Conservation (phyloP, 305 asterid genomes). For the Petunia hybrid region DNA sequence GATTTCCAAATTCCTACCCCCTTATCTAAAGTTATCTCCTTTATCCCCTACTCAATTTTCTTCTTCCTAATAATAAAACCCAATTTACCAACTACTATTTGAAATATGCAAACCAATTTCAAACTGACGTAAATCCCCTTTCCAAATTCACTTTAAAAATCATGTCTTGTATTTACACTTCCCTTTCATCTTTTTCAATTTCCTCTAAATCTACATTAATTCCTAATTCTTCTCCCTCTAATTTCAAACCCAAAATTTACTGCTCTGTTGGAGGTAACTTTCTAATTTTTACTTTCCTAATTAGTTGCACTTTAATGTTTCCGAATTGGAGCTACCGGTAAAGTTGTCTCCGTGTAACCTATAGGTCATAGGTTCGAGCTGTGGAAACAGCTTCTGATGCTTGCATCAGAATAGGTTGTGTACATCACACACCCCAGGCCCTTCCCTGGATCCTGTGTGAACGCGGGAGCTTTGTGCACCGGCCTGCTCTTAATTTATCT, state of each 20-base stretch:
- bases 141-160: background rate
- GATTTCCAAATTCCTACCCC: background rate
- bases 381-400: too few species aligned
- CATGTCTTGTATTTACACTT: conserved; percentile 45
- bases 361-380: too few species aligned
- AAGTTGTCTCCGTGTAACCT: background rate
- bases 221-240: conserved; percentile 34
- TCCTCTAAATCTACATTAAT: conserved; percentile 39
- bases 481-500: background rate
- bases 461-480: background rate
- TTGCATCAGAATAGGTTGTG: too few species aligned
- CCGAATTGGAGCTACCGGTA: background rate
- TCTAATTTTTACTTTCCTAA: background rate
- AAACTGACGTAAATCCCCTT: background rate
- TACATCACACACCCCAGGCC: too few species aligned
- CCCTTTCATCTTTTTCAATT: conserved; percentile 33
- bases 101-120: background rate
- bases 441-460: background rate
- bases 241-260: conserved; percentile 35
- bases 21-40: background rate
- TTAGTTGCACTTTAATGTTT: background rate
- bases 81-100: background rate
- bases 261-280: conserved; percentile 50
- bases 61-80: background rate
- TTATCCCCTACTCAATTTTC: background rate